Conservation (phyloP, 371 early-diverging fungal species). For the Circinella minor region DNA sequence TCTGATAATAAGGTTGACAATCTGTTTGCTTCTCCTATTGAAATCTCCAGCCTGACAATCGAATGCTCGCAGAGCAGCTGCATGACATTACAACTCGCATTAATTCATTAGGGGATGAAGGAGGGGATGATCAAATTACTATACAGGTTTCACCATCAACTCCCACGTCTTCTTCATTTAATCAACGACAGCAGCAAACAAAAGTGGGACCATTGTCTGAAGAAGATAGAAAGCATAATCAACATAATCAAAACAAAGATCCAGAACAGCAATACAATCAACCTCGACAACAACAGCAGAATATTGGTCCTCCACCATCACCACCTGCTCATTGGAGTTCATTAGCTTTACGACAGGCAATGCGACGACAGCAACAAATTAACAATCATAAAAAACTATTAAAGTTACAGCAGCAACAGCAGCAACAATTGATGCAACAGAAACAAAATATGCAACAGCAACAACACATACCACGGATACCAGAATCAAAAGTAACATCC, state of each 20-base stretch:
- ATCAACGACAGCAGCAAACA: background rate
- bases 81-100: background rate
- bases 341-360: slow-evolving; percentile 9
- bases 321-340: slow-evolving; percentile 12
- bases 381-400: background rate
- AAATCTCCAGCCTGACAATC: background rate
- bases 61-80: background rate
- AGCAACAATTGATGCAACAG: background rate
- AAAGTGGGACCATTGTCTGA: background rate
- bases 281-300: background rate
- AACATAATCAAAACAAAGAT: background rate
- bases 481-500: background rate
- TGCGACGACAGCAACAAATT: slow-evolving; percentile 2
- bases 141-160: background rate
- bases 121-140: background rate
- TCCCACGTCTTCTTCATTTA: background rate
- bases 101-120: background rate
- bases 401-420: background rate
- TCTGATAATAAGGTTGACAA: background rate
- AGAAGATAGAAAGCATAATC: background rate
- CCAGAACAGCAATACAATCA: background rate
- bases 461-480: background rate
- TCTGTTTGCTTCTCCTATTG: background rate
- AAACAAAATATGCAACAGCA: background rate
- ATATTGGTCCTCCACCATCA: slow-evolving; percentile 3